Conservation (phyloP, 441 rosid species). For the Bocquillonia castaneifolia region DNA sequence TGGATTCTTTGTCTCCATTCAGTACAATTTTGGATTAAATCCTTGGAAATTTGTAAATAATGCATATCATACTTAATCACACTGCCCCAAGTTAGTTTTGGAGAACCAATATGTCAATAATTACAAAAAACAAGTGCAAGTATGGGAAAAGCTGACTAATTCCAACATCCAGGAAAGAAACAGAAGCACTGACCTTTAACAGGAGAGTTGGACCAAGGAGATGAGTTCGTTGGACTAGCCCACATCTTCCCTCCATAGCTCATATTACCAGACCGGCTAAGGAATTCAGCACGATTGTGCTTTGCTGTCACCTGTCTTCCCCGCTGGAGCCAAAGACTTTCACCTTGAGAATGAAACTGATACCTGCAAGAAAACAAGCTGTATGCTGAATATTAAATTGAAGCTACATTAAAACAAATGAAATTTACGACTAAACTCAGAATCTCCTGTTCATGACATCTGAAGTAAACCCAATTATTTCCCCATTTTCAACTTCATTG, state of each 20-base stretch:
- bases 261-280: constrained; percentile 41
- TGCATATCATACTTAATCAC: too few relatives aligned
- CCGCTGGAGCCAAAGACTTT: constrained; percentile 27
- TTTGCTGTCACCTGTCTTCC: constrained; percentile 25
- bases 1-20: too few relatives aligned
- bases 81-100: too few relatives aligned
- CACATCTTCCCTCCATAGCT: constrained; percentile 43
- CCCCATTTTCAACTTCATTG: not conserved
- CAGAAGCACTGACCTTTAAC: constrained; percentile 40
- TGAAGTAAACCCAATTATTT: not conserved
- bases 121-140: not conserved
- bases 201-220: constrained; percentile 57
- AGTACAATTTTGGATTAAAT: too few relatives aligned
- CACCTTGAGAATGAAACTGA: constrained; percentile 15
- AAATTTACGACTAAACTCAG: not conserved
- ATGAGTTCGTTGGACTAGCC: constrained; percentile 40
- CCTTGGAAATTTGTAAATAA: too few relatives aligned
- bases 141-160: not conserved
- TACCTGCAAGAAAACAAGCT: constrained; percentile 31
- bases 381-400: not conserved
- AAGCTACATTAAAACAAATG: not conserved
- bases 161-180: not conserved
- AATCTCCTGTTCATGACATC: not conserved
- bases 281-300: constrained; percentile 51
- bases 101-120: not conserved